These are phyloP conservation scores for Papiliotrema laurentii DNA, from an alignment of 1,284 basidiomycete species.

Conservation along the genomic window DNA sequence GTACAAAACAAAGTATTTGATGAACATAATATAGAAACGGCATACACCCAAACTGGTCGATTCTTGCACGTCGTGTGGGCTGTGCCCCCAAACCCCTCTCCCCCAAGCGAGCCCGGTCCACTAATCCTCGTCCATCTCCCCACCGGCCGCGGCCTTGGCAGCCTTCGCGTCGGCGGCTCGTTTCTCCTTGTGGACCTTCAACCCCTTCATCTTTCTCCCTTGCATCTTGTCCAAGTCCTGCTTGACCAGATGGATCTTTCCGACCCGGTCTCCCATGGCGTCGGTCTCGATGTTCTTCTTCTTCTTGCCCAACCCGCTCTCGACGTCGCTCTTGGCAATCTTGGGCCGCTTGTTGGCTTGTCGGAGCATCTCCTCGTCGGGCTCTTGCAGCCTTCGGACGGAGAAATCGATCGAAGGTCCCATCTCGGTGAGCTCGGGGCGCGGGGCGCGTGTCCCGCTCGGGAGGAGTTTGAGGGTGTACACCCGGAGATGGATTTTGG, in stretches of 20 bases:
- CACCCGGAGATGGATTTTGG: slow-evolving; percentile 80
- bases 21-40: no score
- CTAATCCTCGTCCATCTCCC: not conserved
- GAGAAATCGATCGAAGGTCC: slow-evolving; percentile 85
- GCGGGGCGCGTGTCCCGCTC: slow-evolving; percentile 68
- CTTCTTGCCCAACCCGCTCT: slow-evolving; percentile 85
- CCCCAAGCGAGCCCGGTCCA: no score
- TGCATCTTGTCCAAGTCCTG: slow-evolving; percentile 86
- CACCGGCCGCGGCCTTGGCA: slow-evolving; percentile 12
- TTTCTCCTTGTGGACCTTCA: slow-evolving; percentile 33
- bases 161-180: slow-evolving; percentile 17
- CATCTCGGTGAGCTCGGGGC: slow-evolving; percentile 79
- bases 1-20: no score
- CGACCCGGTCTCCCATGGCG: slow-evolving; percentile 95
- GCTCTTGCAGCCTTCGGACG: slow-evolving; percentile 67
- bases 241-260: slow-evolving; percentile 79
- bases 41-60: no score
- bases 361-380: slow-evolving; percentile 75
- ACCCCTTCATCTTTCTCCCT: slow-evolving; percentile 50
- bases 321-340: slow-evolving; percentile 75
- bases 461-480: slow-evolving; percentile 73
- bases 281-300: slow-evolving; percentile 94
- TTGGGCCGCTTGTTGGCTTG: slow-evolving; percentile 79
- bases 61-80: no score
- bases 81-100: no score